Percentiles rank a stretch among this genome's conserved stretches.
Conservation (phyloP, 371 early-diverging fungal genomes). For the Apophysomyces sp. region DNA sequence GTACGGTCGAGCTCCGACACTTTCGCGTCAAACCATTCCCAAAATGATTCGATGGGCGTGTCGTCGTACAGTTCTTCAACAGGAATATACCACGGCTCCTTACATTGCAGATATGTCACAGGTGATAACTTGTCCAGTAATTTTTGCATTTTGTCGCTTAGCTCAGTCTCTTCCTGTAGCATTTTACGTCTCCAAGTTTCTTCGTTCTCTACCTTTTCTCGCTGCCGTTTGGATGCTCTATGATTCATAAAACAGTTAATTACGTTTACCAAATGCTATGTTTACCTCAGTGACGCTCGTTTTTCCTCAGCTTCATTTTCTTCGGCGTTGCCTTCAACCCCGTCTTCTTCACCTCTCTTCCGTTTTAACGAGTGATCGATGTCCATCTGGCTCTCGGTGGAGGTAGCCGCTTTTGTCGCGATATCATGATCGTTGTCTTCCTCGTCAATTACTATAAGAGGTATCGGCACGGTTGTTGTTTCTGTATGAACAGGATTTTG, state of each 20-base stretch:
- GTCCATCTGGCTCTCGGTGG: neutral
- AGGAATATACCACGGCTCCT: conserved; percentile 12
- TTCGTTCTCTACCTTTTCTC: conserved; percentile 57
- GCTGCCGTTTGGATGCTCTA: conserved; percentile 62
- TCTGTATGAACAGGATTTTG: no score
- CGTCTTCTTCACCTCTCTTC: conserved; percentile 2
- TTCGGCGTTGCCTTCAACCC: conserved; percentile 15
- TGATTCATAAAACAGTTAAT: no score
- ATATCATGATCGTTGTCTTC: neutral
- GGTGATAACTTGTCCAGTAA: conserved; percentile 31
- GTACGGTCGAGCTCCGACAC: conserved; percentile 31
- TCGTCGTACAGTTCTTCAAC: neutral
- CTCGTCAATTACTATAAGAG: neutral
- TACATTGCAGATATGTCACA: neutral
- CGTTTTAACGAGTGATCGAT: conserved; percentile 1
- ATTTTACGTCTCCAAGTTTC: conserved; percentile 53
- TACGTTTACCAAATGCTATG: neutral
- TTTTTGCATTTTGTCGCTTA: conserved; percentile 32
- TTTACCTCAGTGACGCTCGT: conserved; percentile 51
- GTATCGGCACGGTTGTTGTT: neutral
- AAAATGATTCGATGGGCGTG: conserved; percentile 7
- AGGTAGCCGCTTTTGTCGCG: neutral
- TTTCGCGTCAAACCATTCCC: conserved; percentile 46
- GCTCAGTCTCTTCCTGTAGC: conserved; percentile 53
- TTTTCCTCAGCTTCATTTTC: conserved; percentile 44